phyloP scores from a whole-genome alignment of 495 filamentous ascomycete species.

The Penicillium lividum region DNA sequence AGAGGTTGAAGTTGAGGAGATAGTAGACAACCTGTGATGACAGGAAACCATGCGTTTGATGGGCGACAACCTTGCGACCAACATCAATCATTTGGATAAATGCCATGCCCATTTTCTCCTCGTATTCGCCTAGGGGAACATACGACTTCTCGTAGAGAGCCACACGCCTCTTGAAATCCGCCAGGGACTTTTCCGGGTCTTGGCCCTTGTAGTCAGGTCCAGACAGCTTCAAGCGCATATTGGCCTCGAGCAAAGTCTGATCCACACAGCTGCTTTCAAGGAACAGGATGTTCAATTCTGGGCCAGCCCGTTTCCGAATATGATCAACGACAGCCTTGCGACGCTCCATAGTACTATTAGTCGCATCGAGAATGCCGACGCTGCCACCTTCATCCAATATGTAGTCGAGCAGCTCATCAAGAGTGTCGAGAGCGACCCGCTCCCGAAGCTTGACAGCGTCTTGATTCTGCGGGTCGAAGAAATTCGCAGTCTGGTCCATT shows the following conservation, averaged over 20 bases:
- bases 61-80: slow-evolving; percentile 86
- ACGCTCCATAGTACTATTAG: slow-evolving; percentile 88
- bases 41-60: slow-evolving; percentile 88
- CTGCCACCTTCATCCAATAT: slow-evolving; percentile 79
- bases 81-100: slow-evolving; percentile 98
- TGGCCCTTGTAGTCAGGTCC: slow-evolving; percentile 95
- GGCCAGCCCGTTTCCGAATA: slow-evolving; percentile 80
- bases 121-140: slow-evolving; percentile 84
- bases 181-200: slow-evolving; percentile 78
- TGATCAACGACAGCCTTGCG: slow-evolving; percentile 79
- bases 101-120: slow-evolving; percentile 84
- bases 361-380: slow-evolving; percentile 97
- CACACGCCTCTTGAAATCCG: slow-evolving; percentile 93
- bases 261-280: slow-evolving; percentile 93
- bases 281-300: slow-evolving; percentile 85
- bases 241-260: slow-evolving; percentile 78
- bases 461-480: slow-evolving; percentile 91
- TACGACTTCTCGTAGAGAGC: slow-evolving; percentile 91
- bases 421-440: slow-evolving; percentile 85
- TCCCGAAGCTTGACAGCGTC: slow-evolving; percentile 81
- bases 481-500: slow-evolving; percentile 86
- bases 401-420: slow-evolving; percentile 89
- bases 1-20: slow-evolving; percentile 92
- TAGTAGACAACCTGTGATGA: slow-evolving; percentile 90
- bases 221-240: slow-evolving; percentile 97